These are phyloP conservation scores for Colletotrichum sansevieriae DNA, from an alignment of 2,329 filamentous ascomycete genomes.

Conservation along the genomic window DNA sequence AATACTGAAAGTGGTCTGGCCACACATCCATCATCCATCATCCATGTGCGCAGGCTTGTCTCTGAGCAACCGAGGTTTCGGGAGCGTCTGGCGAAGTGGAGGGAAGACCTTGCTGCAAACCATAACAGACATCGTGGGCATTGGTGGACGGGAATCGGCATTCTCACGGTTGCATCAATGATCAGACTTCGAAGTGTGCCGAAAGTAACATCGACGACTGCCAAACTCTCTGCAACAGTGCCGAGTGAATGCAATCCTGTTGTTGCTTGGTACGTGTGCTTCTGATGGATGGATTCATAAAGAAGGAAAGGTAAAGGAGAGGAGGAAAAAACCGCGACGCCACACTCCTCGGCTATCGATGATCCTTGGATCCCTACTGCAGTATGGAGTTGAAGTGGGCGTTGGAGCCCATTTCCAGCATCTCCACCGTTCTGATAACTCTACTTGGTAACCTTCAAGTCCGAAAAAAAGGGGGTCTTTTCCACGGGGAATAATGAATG, in stretches of 20 bases:
- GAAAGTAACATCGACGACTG: slow-evolving; percentile 11
- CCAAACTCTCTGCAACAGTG: background rate
- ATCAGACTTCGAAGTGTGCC: background rate
- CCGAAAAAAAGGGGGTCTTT: too few species aligned
- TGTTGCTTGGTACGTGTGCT: background rate
- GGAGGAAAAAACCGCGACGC: background rate
- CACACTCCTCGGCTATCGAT: slow-evolving; percentile 22
- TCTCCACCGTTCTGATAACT: background rate
- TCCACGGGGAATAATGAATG: too few species aligned
- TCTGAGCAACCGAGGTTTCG: slow-evolving; percentile 7
- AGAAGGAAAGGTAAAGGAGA: background rate
- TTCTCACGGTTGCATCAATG: slow-evolving; percentile 2
- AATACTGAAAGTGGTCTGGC: background rate
- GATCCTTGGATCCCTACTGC: slow-evolving; percentile 10
- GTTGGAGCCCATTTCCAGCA: slow-evolving; percentile 17
- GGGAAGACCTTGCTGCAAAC: background rate
- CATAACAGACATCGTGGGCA: background rate
- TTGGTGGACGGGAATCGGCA: slow-evolving; percentile 10
- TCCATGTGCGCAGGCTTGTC: slow-evolving; percentile 10
- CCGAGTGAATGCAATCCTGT: background rate
- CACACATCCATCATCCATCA: slow-evolving; percentile 11
- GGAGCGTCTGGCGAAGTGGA: background rate
- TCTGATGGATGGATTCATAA: background rate
- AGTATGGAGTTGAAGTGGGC: background rate
- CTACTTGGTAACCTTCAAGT: too few species aligned